These are phyloP conservation scores for Chenopodium quinoa DNA, from an alignment of 148 eudicot genomes.

Conservation along the genomic window DNA sequence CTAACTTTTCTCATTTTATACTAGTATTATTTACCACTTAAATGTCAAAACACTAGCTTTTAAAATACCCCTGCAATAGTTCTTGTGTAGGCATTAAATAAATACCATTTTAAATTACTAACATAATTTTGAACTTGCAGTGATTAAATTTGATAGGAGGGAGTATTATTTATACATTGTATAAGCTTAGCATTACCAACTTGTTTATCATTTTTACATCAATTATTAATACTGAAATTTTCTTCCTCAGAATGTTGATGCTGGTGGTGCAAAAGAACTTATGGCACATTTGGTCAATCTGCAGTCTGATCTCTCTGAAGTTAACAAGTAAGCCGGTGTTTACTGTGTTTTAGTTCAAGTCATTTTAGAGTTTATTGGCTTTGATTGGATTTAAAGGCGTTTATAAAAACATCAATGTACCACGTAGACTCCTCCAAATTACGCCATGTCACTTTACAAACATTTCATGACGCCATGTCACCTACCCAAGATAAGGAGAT, in stretches of 20 bases:
- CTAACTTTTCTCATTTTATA: neutral
- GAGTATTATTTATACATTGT: neutral
- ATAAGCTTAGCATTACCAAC: neutral
- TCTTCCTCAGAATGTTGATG: constrained; percentile 72
- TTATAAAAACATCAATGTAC: too few species aligned
- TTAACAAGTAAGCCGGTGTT: constrained; percentile 65
- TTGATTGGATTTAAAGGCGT: neutral
- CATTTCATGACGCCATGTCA: too few species aligned
- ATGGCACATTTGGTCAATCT: constrained; percentile 87
- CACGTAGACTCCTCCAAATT: too few species aligned
- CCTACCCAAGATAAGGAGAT: too few species aligned
- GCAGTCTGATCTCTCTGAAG: constrained; percentile 69
- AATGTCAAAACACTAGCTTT: neutral
- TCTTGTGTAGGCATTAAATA: neutral
- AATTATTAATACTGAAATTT: constrained; percentile 3
- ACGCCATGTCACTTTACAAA: too few species aligned
- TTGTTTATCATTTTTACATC: neutral
- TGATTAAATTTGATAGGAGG: neutral
- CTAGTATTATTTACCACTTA: neutral
- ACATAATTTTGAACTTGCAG: neutral
- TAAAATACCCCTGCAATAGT: neutral
- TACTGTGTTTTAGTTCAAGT: neutral
- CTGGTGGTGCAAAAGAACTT: constrained; percentile 86
- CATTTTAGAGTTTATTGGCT: neutral
- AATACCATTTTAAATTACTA: neutral